These are phyloP conservation scores for Penicillium angulare DNA, from an alignment of 495 filamentous ascomycete species.

Conservation along the genomic window DNA sequence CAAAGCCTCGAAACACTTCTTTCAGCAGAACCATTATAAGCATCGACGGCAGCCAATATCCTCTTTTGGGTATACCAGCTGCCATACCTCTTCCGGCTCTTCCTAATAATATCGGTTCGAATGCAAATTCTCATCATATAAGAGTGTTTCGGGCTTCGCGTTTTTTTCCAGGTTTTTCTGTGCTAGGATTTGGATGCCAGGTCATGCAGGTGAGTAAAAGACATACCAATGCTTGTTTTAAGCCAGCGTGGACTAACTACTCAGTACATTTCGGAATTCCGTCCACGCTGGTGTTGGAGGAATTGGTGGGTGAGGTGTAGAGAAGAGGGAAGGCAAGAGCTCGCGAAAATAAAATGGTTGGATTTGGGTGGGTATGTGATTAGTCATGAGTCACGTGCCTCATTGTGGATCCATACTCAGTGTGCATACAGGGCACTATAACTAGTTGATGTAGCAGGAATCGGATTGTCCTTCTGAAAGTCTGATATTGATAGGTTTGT, in stretches of 20 bases:
- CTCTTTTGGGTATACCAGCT: conserved; percentile 18
- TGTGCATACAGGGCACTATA: too few relatives aligned
- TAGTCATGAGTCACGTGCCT: conserved; percentile 15
- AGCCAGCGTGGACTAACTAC: conserved; percentile 4
- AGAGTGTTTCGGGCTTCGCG: conserved; percentile 21
- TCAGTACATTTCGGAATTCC: conserved; percentile 6
- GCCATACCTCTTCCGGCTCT: conserved; percentile 56
- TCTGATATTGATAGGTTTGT: too few relatives aligned
- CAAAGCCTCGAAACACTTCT: conserved; percentile 22
- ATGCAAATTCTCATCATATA: conserved; percentile 46
- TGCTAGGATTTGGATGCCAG: not conserved
- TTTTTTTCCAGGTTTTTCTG: conserved; percentile 5
- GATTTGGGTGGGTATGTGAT: conserved; percentile 6
- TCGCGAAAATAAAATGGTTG: conserved; percentile 14
- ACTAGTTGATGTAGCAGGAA: too few relatives aligned
- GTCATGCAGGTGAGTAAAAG: not conserved
- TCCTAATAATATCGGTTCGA: conserved; percentile 50
- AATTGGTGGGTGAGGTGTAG: not conserved
- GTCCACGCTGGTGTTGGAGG: conserved; percentile 10
- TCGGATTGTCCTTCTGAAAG: too few relatives aligned
- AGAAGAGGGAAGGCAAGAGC: conserved; percentile 4
- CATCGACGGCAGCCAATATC: conserved; percentile 43
- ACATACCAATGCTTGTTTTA: conserved; percentile 10
- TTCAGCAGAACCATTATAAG: conserved; percentile 54
- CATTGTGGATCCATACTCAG: not conserved